Evolutionary conservation across 345 rosid genomes (phyloP), one percentile per base, ranked within the genome.

Genomic region (Salix suchowensis): DNA sequence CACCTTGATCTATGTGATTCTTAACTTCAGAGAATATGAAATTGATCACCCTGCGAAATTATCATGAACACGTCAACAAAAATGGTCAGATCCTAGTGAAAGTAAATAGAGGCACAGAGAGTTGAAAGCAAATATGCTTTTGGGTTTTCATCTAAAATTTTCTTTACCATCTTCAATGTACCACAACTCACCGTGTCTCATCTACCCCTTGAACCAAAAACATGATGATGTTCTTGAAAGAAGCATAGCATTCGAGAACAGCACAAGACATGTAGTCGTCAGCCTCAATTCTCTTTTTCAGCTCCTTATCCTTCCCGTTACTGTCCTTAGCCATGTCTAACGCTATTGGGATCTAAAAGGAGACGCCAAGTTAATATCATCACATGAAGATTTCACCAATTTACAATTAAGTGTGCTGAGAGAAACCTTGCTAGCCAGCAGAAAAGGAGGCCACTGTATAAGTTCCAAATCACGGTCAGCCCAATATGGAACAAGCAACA

Each of bases 271-370:
- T 96, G 82, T 96, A 96, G 60, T 10, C 26, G 82, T 92, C 97
- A 75, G 70, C 65, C 42, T 82, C 93, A 73, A 96, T 91, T 84
- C 97, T 88, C 86, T 91, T 96, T 80, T 69, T 89, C 78, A 96
- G 93, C 88, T 96, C 99, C 78, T 86, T 83, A 80, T 92, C 99
- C 80, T 94, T 92, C 15, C 96, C 93, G 82, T 86, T 86, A 87
- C 98, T 92, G 81, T 91, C 99, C 84, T 96, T 96, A 28, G 99
- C 99, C 99, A 96, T 96, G 89, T 96, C 99, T 71, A 96, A 82
- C 2, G 99, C 99, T 79, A 94, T 94, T 65, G 99, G 98, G 54
- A 96, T 96, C 99, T 96, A 81, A 65, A 69, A 71, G 76, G 71
- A 72, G 66, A 76, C 16, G 74, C 16, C 34, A 55, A 13, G 75